Base-by-base conservation (phyloP, 345 rosid genomes). In the Nasturtium officinale region DNA sequence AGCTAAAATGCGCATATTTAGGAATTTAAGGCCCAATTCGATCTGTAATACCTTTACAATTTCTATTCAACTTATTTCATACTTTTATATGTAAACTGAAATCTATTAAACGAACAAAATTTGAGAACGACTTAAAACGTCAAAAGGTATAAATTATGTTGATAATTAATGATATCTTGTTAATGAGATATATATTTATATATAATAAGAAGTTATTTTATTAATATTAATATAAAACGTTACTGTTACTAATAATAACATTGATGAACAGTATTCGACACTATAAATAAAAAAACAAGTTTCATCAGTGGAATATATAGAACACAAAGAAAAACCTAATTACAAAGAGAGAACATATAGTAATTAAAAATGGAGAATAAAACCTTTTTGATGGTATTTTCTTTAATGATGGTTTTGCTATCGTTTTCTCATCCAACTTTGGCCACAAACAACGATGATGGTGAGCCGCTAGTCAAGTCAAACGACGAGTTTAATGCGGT, bases 281-380 rank as follows among this genome's bases (percentile, higher is more conserved):
- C 50, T 37, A 60, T 48, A 60, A 23, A 48, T 48, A 9, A 20
- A 25, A 16, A 6, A 60, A n/a, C 9, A 25, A 23, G 16, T 60
- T 12, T 23, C 30, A 59, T 11, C 7, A 16, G 5, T 23, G 13
- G 0, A 46, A 69, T 45, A 30, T n/a, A n/a, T n/a, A n/a, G n/a
- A 15, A 42, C 23, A 45, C 35, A 15, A 58, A 46, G 1, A 33
- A 21, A 47, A n/a, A n/a, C 33, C 12, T 3, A 18, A 9, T 8
- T 17, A 0, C 5, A 33, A 38, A 38, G 12, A 9, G 40, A 35
- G 0, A 37, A 37, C 3, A 10, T 9, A 9, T 2, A 9, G n/a
- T n/a, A 37, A 37, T 37, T 37, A 37, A 23, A 33, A 2, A 71
- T 71, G 75, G 67, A 60, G n/a, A 37, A 18, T 8, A 71, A 60